A percentile compares a stretch with the other conserved stretches of the same genome.
Conservation (phyloP, 306 rosid species). For the Crataegus laevigata region DNA sequence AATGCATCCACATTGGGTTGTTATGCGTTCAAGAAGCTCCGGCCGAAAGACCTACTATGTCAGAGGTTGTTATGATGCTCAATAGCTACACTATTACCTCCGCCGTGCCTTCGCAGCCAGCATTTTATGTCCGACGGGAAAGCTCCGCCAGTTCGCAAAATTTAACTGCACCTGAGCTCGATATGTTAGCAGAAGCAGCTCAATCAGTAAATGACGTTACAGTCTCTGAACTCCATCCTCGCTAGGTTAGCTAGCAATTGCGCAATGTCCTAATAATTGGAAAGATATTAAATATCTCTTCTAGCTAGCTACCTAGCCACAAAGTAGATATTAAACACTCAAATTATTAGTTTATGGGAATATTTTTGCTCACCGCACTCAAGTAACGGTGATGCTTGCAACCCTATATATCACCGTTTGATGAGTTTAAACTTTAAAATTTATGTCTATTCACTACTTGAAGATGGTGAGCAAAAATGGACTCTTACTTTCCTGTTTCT, state of each 20-base stretch:
- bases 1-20: slow-evolving; percentile 27
- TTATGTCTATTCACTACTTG: too few relatives aligned
- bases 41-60: slow-evolving; percentile 21
- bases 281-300: background rate
- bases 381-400: too few relatives aligned
- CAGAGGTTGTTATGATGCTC: slow-evolving; percentile 28
- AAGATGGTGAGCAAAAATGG: too few relatives aligned
- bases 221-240: slow-evolving; percentile 21
- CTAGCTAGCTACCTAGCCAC: background rate
- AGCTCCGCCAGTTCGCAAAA: background rate
- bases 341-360: background rate
- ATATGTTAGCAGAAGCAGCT: background rate
- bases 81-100: slow-evolving; percentile 4
- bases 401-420: too few relatives aligned
- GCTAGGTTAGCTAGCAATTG: background rate
- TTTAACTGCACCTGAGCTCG: background rate
- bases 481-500: background rate
- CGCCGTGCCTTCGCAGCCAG: slow-evolving; percentile 13
- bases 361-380: too few relatives aligned
- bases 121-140: background rate
- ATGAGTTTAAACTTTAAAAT: too few relatives aligned
- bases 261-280: background rate
- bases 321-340: background rate
- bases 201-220: slow-evolving; percentile 12
- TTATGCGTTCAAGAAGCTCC: slow-evolving; percentile 32